A percentile compares a stretch with the other conserved stretches of the same genome.
phyloP scores from a whole-genome alignment of 139 green algal genomes.

The Chlorella sp. region DNA sequence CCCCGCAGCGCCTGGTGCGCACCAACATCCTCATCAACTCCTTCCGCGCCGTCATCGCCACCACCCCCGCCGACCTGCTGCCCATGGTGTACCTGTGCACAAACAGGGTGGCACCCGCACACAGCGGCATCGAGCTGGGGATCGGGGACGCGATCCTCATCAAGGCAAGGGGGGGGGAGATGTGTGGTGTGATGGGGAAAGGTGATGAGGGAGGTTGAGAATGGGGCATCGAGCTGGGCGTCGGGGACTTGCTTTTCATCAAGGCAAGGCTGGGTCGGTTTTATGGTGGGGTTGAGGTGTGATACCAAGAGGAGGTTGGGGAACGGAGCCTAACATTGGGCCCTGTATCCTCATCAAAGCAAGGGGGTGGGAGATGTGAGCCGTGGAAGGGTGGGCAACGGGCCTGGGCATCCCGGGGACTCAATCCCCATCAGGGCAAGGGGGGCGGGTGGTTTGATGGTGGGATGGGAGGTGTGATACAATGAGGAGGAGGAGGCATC shows the following conservation, averaged over 20 bases:
- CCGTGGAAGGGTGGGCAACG: too few species aligned
- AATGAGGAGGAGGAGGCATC: neutral
- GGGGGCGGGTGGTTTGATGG: neutral
- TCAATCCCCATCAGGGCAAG: neutral
- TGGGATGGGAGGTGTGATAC: neutral
- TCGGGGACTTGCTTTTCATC: conserved; percentile 84
- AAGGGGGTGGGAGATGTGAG: too few species aligned
- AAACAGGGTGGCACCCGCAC: conserved; percentile 89
- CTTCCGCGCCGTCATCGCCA: conserved; percentile 85
- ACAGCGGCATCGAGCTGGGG: conserved; percentile 95
- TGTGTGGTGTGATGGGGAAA: too few species aligned
- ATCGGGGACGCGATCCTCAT: conserved; percentile 95
- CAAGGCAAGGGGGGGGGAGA: conserved; percentile 65
- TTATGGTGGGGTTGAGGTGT: neutral
- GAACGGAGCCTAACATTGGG: too few species aligned
- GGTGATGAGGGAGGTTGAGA: too few species aligned
- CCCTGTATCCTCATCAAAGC: too few species aligned
- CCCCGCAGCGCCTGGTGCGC: conserved; percentile 77
- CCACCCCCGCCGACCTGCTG: conserved; percentile 85
- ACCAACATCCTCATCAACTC: conserved; percentile 72
- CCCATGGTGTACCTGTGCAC: conserved; percentile 91
- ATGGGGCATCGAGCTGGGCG: conserved; percentile 96
- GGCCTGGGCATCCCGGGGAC: too few species aligned
- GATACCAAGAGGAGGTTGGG: too few species aligned
- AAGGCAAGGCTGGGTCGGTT: neutral